Conservation (phyloP, 2,329 filamentous ascomycete species). For the Lecanoromycetidae sp. region DNA sequence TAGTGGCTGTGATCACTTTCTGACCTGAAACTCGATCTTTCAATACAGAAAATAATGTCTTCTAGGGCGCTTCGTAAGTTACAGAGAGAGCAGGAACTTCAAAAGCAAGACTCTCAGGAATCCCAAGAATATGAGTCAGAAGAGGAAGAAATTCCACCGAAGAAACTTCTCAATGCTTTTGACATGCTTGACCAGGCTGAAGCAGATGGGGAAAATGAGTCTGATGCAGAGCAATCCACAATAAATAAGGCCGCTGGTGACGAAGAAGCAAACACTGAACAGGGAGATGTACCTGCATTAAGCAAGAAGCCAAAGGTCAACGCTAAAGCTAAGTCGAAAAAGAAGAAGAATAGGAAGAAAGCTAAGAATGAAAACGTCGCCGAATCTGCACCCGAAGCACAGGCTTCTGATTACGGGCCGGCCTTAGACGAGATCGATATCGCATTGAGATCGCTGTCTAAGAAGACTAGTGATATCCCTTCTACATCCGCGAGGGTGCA, state of each 20-base stretch:
- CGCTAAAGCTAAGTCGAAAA: conserved; percentile 29
- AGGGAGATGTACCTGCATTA: conserved; percentile 17
- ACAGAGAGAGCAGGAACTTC: conserved; percentile 49
- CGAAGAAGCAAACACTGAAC: conserved; percentile 18
- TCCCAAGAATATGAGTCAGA: conserved; percentile 22
- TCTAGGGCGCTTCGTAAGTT: conserved; percentile 53
- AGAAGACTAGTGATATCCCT: conserved; percentile 24
- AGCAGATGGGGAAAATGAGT: conserved; percentile 27
- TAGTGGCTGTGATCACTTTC: too few relatives aligned
- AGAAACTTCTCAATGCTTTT: conserved; percentile 41
- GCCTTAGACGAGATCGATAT: conserved; percentile 54
- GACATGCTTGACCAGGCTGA: conserved; percentile 40
- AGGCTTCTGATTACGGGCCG: conserved; percentile 20
- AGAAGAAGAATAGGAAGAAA: conserved; percentile 52
- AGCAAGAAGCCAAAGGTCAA: conserved; percentile 6
- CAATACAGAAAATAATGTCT: conserved; percentile 38
- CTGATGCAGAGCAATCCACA: conserved; percentile 17
- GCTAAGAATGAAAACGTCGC: conserved; percentile 32
- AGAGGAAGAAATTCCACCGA: conserved; percentile 22
- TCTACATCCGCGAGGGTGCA: conserved; percentile 18
- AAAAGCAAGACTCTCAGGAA: conserved; percentile 35
- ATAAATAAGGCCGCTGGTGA: conserved; percentile 26
- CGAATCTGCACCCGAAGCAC: conserved; percentile 23
- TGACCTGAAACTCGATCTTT: too few relatives aligned
- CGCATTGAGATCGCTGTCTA: conserved; percentile 47